phyloP scores from a whole-genome alignment of 306 rosid genomes.

The Prunus persica region Prunus_persica_NCBIv2 NC_034009.1:38505501-38506000 shows the following conservation, averaged over 20 bases:
- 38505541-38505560: background rate
- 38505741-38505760: too few species aligned
- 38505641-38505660: too few species aligned
- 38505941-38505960: background rate
- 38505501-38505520: background rate
- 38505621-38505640: too few species aligned
- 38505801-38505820: background rate
- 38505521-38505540: background rate
- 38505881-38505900: slow-evolving; percentile 1
- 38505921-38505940: background rate
- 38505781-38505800: background rate
- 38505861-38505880: too few species aligned
- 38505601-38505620: background rate
- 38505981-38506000: slow-evolving; percentile 11
- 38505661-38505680: background rate
- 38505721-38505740: background rate
- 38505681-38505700: background rate
- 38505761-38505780: background rate
- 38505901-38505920: background rate
- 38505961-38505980: slow-evolving; percentile 1
- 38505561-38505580: background rate
- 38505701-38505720: background rate
- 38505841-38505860: too few species aligned
- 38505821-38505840: too few species aligned
- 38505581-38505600: background rate